phyloP scores from a whole-genome alignment of 352 stramenopile species.

The Globisporangium cylindrosporum region DNA sequence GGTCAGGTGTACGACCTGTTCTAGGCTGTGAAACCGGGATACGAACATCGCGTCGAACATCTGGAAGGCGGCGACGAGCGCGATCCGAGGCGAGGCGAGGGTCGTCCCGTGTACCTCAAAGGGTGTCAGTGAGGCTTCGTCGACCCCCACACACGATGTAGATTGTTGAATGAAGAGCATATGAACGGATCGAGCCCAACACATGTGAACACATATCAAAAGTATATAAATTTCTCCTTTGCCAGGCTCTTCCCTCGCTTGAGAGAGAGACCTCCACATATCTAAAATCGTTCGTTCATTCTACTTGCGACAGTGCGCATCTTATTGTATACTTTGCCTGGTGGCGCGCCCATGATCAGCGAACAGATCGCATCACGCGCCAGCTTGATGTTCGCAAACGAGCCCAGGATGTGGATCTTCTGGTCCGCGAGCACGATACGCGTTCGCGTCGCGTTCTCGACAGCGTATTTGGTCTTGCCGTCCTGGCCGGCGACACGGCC shows the following conservation, averaged over 20 bases:
- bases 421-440: slow-evolving; percentile 98
- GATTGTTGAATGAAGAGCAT: not conserved
- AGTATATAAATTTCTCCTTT: slow-evolving; percentile 14
- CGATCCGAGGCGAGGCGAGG: no score
- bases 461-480: slow-evolving; percentile 99
- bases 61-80: no score
- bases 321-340: slow-evolving; percentile 99
- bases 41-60: no score
- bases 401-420: slow-evolving; percentile 98
- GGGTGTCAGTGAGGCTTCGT: no score
- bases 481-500: slow-evolving; percentile 98
- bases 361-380: slow-evolving; percentile 91
- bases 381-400: slow-evolving; percentile 98
- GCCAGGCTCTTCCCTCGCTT: not conserved
- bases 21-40: no score
- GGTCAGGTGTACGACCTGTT: no score
- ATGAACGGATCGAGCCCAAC: not conserved
- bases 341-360: slow-evolving; percentile 95
- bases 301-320: slow-evolving; percentile 98
- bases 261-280: not conserved
- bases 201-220: not conserved
- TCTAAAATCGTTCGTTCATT: slow-evolving; percentile 97
- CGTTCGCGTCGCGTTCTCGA: slow-evolving; percentile 99
- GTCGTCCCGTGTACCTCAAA: no score
- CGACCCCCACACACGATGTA: no score